phyloP scores from a whole-genome alignment of 192 early-diverging fungal species.

The Backusella westeae region DNA sequence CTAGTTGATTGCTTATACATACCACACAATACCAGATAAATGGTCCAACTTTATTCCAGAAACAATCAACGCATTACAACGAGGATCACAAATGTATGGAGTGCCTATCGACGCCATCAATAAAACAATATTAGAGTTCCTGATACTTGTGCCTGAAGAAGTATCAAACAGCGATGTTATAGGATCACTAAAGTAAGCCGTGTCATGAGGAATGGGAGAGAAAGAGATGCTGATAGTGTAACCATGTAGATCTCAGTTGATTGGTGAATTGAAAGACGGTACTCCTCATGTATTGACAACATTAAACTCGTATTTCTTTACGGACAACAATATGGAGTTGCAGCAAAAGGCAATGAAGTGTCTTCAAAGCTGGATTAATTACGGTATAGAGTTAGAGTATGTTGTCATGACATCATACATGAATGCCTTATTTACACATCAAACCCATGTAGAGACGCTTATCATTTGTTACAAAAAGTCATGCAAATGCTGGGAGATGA shows the following conservation, averaged over 20 bases:
- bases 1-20: slow-evolving; percentile 50
- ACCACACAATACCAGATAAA: slow-evolving; percentile 43
- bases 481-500: slow-evolving; percentile 41
- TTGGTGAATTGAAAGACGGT: slow-evolving; percentile 28
- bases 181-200: slow-evolving; percentile 41
- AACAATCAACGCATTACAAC: slow-evolving; percentile 36
- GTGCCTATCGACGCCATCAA: slow-evolving; percentile 32
- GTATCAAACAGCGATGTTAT: slow-evolving; percentile 45
- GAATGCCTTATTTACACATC: neutral
- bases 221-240: neutral
- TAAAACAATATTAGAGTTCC: slow-evolving; percentile 44
- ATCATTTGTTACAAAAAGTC: slow-evolving; percentile 40
- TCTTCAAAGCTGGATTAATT: slow-evolving; percentile 55
- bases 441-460: slow-evolving; percentile 32
- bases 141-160: slow-evolving; percentile 58
- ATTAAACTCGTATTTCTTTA: slow-evolving; percentile 10
- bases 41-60: slow-evolving; percentile 52
- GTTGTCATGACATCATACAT: neutral
- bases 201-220: neutral
- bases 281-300: slow-evolving; percentile 31
- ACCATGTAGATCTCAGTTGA: slow-evolving; percentile 20
- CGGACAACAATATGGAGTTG: slow-evolving; percentile 21
- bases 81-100: slow-evolving; percentile 19
- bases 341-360: slow-evolving; percentile 49
- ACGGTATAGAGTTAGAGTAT: slow-evolving; percentile 55